Base-by-base conservation (phyloP, 75 land plant species). In the Ceratopteris richardii region DNA sequence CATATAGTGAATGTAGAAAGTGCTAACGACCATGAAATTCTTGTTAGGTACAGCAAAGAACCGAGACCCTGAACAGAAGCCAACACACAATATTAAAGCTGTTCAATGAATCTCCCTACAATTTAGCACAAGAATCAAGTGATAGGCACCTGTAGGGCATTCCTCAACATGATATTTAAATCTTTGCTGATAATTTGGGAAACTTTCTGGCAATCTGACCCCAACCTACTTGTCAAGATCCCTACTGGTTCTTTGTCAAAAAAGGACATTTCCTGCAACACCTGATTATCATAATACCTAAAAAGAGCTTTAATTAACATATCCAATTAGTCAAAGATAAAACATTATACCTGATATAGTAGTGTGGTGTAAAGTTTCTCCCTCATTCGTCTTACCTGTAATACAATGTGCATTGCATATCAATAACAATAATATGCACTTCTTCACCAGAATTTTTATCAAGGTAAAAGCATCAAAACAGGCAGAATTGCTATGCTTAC, bases 201-300 rank as follows among this genome's bases (percentile, higher is more conserved):
- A n/a, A 90, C 88, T 68, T 90, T 92, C 69, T 90, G 91, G 58
- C 96, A 90, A 51, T 90, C 96, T 53, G 87, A 69, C 11, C 96
- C 96, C 61, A 90, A 78, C 64, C 96, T 81, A 53, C 96, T 90
- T 28, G 96, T 87, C 62, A 90, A 67, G 30, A 73, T 80, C 54
- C 96, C 96, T 73, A 90, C 96, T 37, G 92, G 73, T 70, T 83
- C 83, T 30, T 25, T 28, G 51, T 90, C 96, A 63, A 90, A 90
- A 74, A 90, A 90, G 31, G 96, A 77, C 56, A 90, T 81, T 48
- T 90, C 96, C 96, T 90, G 67, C 65, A 73, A 41, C 29, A 60
- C 37, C 37, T 55, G 36, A 46, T 5, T 4, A 14, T 6, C 2
- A 17, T 21, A 46, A 22, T 7, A 58, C 1, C 27, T 3, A 26